Conservation (phyloP, 1,284 basidiomycete genomes). For the Papiliotrema terrestris region DNA sequence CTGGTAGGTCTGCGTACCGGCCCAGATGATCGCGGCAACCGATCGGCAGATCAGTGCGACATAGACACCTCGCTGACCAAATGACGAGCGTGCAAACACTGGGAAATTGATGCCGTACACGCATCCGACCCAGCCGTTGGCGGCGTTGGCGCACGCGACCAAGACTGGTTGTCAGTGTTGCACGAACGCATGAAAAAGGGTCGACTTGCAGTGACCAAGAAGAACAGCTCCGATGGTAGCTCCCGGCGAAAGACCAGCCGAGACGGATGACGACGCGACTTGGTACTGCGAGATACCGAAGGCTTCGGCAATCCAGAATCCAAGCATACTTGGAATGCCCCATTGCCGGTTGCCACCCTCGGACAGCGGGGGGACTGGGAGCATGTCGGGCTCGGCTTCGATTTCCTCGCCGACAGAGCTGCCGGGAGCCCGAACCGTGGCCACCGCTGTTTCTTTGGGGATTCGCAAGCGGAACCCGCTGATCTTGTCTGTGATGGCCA, state of each 20-base stretch:
- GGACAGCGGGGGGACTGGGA: conserved; percentile 8
- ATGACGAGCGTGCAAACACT: conserved; percentile 9
- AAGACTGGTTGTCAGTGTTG: conserved; percentile 6
- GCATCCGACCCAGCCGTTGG: conserved; percentile 15
- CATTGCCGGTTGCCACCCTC: conserved; percentile 11
- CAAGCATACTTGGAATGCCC: conserved; percentile 6
- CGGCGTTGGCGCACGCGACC: conserved; percentile 12
- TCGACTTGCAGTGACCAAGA: conserved; percentile 16
- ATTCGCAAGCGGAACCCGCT: conserved; percentile 4
- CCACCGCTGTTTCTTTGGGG: conserved; percentile 2
- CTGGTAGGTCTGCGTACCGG: conserved; percentile 16
- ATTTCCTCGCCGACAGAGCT: conserved; percentile 6
- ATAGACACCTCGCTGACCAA: conserved; percentile 14
- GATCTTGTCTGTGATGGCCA: background rate
- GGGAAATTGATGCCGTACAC: conserved; percentile 19
- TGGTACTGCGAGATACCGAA: conserved; percentile 16
- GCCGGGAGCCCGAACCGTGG: conserved; percentile 1
- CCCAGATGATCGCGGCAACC: conserved; percentile 19
- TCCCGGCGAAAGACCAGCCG: conserved; percentile 18
- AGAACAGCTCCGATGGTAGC: conserved; percentile 23
- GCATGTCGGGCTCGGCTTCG: conserved; percentile 10
- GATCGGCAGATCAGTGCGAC: conserved; percentile 9
- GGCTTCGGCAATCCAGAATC: conserved; percentile 9
- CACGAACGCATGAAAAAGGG: background rate
- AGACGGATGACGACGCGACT: conserved; percentile 18